Evolutionary conservation across 1,139 yeast genomes (phyloP), one percentile per base, ranked within the genome.

Genomic region (Geotrichum aggregatum): DNA sequence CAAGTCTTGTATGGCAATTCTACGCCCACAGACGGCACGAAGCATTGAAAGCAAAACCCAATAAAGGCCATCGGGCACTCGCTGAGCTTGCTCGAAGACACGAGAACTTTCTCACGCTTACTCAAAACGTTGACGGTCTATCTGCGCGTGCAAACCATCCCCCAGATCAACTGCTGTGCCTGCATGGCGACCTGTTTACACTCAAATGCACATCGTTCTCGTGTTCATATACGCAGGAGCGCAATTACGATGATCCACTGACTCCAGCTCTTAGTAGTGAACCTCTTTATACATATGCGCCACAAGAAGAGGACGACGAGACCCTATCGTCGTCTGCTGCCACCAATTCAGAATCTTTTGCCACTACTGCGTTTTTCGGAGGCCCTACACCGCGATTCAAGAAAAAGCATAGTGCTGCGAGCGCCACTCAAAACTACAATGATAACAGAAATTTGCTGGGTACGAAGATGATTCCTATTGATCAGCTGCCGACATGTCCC

Each of bases 1-100:
- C 96, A 0, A 87, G 87, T 0, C 72, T 87, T 22, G 96, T 88
- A 3, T 88, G 96, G 96, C 92, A 86, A 63, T 88, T 85, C 62
- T 87, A 88, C 66, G 76, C 89, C 6, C 79, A 82, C 69, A 71
- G 95, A 56, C 67, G 96, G 49, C 75, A 72, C 52, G 73, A 73
- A 43, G 91, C 95, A 0, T 69, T 87, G 50, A 67, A 69, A 46
- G 89, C 92, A 1, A 67, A 66, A 44, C 96, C 96, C 0, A 87
- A 87, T 61, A 66, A 64, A 16, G 96, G 92, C 0, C 96, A 88
- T 63, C 64, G 64, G 48, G 85, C 91, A 2, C 68, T 88, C 50
- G 83, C 91, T 0, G 75, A 75, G 63, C 70, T 87, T 47, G 74
- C 81, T 2, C 63, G 66, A 40, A 63, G 72, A 46, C 62, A 58